Base-by-base conservation (phyloP, 2,329 filamentous ascomycete species). In the Cordyceps fumosorosea region DNA sequence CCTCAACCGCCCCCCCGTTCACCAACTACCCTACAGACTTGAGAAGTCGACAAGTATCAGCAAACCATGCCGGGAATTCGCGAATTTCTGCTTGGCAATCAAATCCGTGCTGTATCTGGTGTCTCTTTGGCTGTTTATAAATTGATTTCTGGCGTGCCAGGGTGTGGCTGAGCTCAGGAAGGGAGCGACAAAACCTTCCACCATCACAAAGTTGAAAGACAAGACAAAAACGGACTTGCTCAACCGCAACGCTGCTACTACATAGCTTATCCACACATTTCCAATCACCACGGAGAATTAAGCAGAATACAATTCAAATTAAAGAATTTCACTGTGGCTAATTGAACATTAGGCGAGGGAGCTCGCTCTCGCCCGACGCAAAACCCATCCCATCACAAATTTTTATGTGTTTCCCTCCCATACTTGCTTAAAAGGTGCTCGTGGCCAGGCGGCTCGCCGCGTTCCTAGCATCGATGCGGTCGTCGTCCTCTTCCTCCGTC, bases 381-480 rank as follows among this genome's bases (percentile, higher is more conserved):
- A 54, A 20, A 47, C 48, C 34, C 42, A 40, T 47, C 51, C 16
- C 34, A 56, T 51, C 29, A 32, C 22, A 50, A 40, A 55, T 37
- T 34, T 18, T n/a, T 60, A 24, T 14, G 34, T 18, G 20, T 34
- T 44, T 18, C 60, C 12, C 64, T 18, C 60, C 12, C 64, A 65
- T 56, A 29, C 29, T 34, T 44, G n/a, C 26, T 54, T 78, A 98
- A 75, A 97, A 97, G 20, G 93, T 97, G 79, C 93, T 97, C 67
- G 92, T 90, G 54, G 93, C 95, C 78, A 99, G 80, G 71, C 95
- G 85, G 76, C 91, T 96, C 42, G 95, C 95, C 59, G 95, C 95
- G 77, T 98, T 99, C 75, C 90, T 86, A 48, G 95, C 95, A 81
- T 99, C 95, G 64, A 99, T 87, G 60, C 93, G 84, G 75, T 99